Base-by-base conservation (phyloP, 1,284 basidiomycete genomes). In the Schizophyllum amplum region DNA sequence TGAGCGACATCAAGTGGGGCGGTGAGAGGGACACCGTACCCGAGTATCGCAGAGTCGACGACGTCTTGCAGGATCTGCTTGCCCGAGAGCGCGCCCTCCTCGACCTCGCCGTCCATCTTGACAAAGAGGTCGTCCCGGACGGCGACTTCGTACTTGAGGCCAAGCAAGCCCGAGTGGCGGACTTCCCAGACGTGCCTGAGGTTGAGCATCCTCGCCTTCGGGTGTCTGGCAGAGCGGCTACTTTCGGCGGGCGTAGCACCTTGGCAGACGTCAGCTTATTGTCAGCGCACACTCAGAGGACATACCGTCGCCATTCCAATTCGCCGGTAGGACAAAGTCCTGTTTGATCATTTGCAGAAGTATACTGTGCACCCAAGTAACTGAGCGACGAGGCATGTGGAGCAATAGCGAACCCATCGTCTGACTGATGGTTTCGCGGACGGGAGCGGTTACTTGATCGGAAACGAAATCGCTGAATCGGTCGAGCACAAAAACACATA, bases 381-480 rank as follows among this genome's bases (percentile, higher is more conserved):
- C 83, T 5, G 88, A 91, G 47, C 81, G 78, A 6, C 80, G 75
- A 22, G 88, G 87, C 86, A 98, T 93, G 71, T 92, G 87, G 33
- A 94, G 76, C 33, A 98, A 80, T 13, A 98, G 79, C 11, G 94
- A 87, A 4, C 94, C 96, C 1, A 99, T 78, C 0, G 95, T 94
- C 70, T 99, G 97, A 20, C 92, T 93, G 1, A 94, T 93, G 0
- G 92, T 97, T 71, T 99, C 97, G 52, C 97, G 85, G 1, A 99
- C 96, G 24, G 97, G 97, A 4, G 96, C 96, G 20, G 99, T 42
- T 42, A 98, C 93, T 70, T 93, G 94, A 68, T 99, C 97, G 5
- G 94, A 92, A 48, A 98, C 87, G 68, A 97, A 99, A 73, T 99
- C 97, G 6, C 95, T 94, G 64, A 99, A 98, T 15, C 97, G 84